Conservation (phyloP, 139 green algal species). For the Haematococcus sp. region DNA sequence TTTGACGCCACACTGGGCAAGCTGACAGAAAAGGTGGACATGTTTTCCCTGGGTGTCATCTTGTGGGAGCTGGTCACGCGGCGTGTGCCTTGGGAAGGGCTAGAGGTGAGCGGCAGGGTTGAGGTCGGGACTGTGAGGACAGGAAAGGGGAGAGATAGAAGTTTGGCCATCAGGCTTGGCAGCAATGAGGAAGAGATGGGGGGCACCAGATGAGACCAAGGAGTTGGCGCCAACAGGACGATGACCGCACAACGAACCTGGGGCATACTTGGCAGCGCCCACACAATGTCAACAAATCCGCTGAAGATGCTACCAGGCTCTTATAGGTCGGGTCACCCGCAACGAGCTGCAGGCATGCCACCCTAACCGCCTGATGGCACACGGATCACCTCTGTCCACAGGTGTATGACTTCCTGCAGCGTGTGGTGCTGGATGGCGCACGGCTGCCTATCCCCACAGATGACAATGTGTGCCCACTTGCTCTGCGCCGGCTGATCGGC, state of each 20-base stretch:
- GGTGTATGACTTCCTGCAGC: conserved; percentile 10
- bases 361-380: not conserved
- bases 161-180: no score
- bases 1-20: conserved; percentile 22
- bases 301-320: no score
- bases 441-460: conserved; percentile 14
- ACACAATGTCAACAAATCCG: no score
- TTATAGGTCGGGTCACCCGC: not conserved
- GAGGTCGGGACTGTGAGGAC: no score
- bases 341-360: not conserved
- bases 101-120: not conserved
- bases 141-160: no score
- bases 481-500: conserved; percentile 18
- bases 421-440: conserved; percentile 16
- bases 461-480: conserved; percentile 18
- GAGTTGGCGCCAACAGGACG: no score
- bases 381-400: not conserved
- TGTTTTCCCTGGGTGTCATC: conserved; percentile 19
- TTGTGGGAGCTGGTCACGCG: conserved; percentile 30
- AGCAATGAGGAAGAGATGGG: no score
- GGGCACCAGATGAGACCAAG: no score
- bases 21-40: conserved; percentile 33
- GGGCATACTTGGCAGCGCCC: no score
- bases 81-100: conserved; percentile 9
- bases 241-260: no score